These are phyloP conservation scores for Peniophora sp. DNA, from an alignment of 1,284 basidiomycete species.

Conservation along the genomic window DNA sequence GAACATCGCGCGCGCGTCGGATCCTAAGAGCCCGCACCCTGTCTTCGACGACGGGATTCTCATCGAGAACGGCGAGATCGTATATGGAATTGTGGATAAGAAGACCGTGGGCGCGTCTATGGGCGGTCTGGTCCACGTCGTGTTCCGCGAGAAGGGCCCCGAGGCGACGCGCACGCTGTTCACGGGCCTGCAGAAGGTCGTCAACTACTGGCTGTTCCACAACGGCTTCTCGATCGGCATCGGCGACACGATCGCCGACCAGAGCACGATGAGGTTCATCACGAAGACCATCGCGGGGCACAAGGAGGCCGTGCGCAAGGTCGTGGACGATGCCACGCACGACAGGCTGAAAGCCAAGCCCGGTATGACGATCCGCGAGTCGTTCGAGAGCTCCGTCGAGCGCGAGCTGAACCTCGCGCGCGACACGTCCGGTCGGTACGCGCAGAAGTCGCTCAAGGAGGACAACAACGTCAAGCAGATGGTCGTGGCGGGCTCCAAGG, in stretches of 20 bases:
- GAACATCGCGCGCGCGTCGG: slow-evolving; percentile 82
- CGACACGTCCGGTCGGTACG: slow-evolving; percentile 92
- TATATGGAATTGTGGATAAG: slow-evolving; percentile 96
- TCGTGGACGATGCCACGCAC: slow-evolving; percentile 75
- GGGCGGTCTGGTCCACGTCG: slow-evolving; percentile 93
- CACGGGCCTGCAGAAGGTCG: slow-evolving; percentile 89
- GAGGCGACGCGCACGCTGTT: slow-evolving; percentile 91
- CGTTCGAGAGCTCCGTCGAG: slow-evolving; percentile 92
- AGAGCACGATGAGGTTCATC: slow-evolving; percentile 82
- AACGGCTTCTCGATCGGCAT: slow-evolving; percentile 99
- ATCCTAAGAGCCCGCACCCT: slow-evolving; percentile 76
- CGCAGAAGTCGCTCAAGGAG: slow-evolving; percentile 93
- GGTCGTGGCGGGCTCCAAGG: slow-evolving; percentile 98
- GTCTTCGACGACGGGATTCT: slow-evolving; percentile 90
- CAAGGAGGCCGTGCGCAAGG: slow-evolving; percentile 66
- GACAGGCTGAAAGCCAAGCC: slow-evolving; percentile 83
- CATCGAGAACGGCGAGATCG: slow-evolving; percentile 95
- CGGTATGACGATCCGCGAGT: slow-evolving; percentile 99
- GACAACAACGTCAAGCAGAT: slow-evolving; percentile 99
- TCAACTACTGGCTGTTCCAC: slow-evolving; percentile 99
- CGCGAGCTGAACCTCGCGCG: slow-evolving; percentile 91
- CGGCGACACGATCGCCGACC: slow-evolving; percentile 95
- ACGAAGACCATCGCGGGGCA: slow-evolving; percentile 77
- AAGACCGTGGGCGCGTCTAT: slow-evolving; percentile 95
- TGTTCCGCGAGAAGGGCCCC: slow-evolving; percentile 96